Evolutionary conservation across 495 filamentous ascomycete genomes (phyloP), one percentile per base, ranked within the genome.

Genomic region (Penicillium samsonianum): DNA sequence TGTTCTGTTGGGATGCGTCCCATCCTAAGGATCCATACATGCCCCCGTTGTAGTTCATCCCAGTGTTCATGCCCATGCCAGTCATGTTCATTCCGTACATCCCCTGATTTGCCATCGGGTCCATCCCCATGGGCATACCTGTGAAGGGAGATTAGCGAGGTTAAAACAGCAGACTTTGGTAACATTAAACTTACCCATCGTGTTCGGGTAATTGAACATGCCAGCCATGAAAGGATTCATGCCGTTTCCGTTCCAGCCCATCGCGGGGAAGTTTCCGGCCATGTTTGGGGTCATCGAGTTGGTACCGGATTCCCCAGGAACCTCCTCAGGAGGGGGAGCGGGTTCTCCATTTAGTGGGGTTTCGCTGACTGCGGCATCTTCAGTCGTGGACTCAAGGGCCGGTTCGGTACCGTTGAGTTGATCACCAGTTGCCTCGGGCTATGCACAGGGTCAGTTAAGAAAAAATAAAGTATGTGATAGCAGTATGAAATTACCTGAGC

Each of bases 71-170:
- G 73, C 87, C 89, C 90, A 91, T 92, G 79, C 87, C 87, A 84
- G 86, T 87, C 88, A 93, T 93, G 82, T 87, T 90, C 88, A 92
- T 91, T 78, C 87, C 87, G 76, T 86, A 93, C 88, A 95, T 93
- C 72, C 84, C 87, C 74, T 94, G 89, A 73, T 77, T 78, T 84
- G 91, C 79, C 89, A 92, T 92, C 64, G 89, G 90, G 80, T 91
- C 90, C 88, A 96, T 91, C 68, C 77, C 78, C 86, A 92, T 90
- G 67, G 84, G 78, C 87, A 91, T 91, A 64, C 82, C 89, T 89
- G 25, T 26, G 16, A 16, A 55, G 22, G 37, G 46, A 11, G 12
- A 46, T 64, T 59, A 63, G 59, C 54, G 26, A 65, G 55, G 17
- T 19, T 23, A 26, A 23, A 10, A 43, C 17, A 19, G 33, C 25